Percentiles rank a stretch among this genome's conserved stretches.
Evolutionary conservation across 2,329 filamentous ascomycete species (phyloP).

Genomic region (Falciphora oryzae): DNA sequence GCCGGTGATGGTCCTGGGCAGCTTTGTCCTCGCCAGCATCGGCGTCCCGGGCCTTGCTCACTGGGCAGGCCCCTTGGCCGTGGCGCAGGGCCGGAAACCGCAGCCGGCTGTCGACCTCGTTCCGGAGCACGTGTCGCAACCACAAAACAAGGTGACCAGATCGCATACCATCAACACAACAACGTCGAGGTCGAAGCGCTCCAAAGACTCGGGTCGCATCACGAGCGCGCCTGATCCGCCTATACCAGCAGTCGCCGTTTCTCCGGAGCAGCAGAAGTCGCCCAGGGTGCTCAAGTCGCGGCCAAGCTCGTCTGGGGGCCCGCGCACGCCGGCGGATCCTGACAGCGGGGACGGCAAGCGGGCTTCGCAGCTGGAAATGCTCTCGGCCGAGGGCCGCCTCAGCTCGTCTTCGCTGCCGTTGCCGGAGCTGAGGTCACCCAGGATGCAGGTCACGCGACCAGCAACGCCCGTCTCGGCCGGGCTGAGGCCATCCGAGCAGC

Average conservation of each 20-base stretch:
- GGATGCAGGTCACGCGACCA: constrained; percentile 41
- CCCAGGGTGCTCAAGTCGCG: constrained; percentile 2
- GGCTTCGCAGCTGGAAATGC: constrained; percentile 43
- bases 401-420: constrained; percentile 64
- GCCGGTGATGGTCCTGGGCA: constrained; percentile 74
- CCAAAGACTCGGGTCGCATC: constrained; percentile 40
- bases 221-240: constrained; percentile 38
- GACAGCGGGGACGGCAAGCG: constrained; percentile 18
- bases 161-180: constrained; percentile 60
- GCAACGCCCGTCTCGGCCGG: constrained; percentile 53
- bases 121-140: constrained; percentile 25
- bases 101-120: constrained; percentile 42
- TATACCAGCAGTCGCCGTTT: constrained; percentile 9
- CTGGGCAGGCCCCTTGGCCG: constrained; percentile 73
- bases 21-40: constrained; percentile 71
- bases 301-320: background rate
- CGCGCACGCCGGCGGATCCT: constrained; percentile 9
- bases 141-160: constrained; percentile 31
- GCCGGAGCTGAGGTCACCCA: constrained; percentile 53
- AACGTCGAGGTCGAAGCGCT: constrained; percentile 45
- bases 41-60: constrained; percentile 69
- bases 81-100: constrained; percentile 75
- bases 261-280: constrained; percentile 15
- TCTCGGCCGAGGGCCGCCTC: constrained; percentile 52
- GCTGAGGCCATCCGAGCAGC: constrained; percentile 40